Base-by-base conservation (phyloP, 129 eudicot genomes). In the Helichrysum umbraculigerum region DNA sequence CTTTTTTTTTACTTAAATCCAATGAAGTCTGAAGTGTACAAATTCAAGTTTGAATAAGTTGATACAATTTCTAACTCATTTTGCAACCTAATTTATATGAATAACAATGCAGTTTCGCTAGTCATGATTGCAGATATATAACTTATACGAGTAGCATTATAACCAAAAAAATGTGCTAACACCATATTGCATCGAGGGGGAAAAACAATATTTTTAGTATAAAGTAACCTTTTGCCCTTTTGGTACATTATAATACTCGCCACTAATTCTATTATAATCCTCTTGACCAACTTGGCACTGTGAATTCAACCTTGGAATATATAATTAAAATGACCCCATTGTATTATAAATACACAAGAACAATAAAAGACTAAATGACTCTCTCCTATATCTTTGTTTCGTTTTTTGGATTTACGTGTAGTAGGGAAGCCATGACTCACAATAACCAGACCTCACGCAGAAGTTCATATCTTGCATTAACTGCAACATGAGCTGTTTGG, bases 371-470 rank as follows among this genome's bases (percentile, higher is more conserved):
- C 28, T 52, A 5, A 0, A 54, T 33, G 11, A 35, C 33, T 44
- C 16, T 35, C 21, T 1, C n/a, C n/a, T 35, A 4, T 37, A 14
- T n/a, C 2, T 47, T 64, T 71, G 16, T 64, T 64, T 7, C 15
- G 0, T 74, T 32, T 32, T 74, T 60, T 6, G 4, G 25, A 16
- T 61, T 61, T 47, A 9, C 15, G 9, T 4, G 19, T 63, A 47
- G 54, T 14, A 47, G 5, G 54, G n/a, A 17, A 14, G 54, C 32
- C 50, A 11, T 16, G 3, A 7, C 19, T 83, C 81, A 83, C 32
- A 87, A 77, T 78, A 58, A 83, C 98, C 98, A 94, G 20, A 94
- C 97, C 79, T 94, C 96, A 22, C 98, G 98, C 57, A 94, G 97
- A 68, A 94, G 98, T 68, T 82, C 89, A 62, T 87, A 94, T 85